A percentile compares a stretch with the other conserved stretches of the same genome.
These are phyloP conservation scores for Aspergillus carlsbadensis DNA, from an alignment of 495 filamentous ascomycete species.

Conservation along the genomic window DNA sequence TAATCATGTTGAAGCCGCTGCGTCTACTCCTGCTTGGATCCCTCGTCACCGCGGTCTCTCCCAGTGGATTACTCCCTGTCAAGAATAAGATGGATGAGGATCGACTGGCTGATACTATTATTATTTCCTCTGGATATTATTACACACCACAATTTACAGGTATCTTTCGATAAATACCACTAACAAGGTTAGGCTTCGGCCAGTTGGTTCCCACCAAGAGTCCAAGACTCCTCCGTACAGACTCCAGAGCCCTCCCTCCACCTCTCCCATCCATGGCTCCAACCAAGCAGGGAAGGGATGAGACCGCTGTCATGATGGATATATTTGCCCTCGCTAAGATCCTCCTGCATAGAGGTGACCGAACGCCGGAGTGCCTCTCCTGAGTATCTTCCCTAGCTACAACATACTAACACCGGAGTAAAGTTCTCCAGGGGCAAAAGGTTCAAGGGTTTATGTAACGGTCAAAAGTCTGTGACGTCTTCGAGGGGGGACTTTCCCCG, in stretches of 20 bases:
- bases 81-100: background rate
- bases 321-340: background rate
- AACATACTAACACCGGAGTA: too few relatives aligned
- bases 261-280: constrained; percentile 11
- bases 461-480: too few relatives aligned
- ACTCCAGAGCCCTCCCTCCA: constrained; percentile 14
- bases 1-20: background rate
- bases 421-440: too few relatives aligned
- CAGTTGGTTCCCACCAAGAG: background rate
- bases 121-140: background rate
- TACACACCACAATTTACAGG: background rate
- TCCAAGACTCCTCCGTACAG: too few relatives aligned
- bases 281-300: background rate
- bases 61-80: background rate
- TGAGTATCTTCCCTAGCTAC: background rate
- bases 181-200: constrained; percentile 11
- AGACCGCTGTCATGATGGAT: background rate
- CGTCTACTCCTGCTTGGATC: background rate
- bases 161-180: background rate
- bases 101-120: constrained; percentile 10
- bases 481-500: too few relatives aligned
- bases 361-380: background rate
- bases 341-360: background rate
- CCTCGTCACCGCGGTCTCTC: background rate
- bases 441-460: too few relatives aligned